Base-by-base conservation (phyloP, 495 filamentous ascomycete genomes). In the Lasiosphaeria ovina region DNA sequence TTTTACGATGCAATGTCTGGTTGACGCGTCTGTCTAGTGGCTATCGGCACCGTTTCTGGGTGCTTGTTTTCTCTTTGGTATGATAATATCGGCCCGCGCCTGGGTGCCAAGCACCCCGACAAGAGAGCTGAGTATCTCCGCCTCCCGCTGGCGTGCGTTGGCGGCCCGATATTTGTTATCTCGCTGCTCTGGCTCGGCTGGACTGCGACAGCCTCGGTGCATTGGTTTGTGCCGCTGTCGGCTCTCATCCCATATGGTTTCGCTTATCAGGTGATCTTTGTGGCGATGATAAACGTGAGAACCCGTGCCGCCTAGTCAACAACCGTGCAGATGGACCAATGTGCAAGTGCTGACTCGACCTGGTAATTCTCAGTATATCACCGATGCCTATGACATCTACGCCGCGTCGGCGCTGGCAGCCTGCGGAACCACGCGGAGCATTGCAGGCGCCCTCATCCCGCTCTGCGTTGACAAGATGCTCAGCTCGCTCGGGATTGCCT, bases 351-450 rank as follows among this genome's bases (percentile, higher is more conserved):
- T 42, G 38, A 42, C 38, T 42, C 35, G 7, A 16, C 38, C 11
- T 16, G 16, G n/a, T n/a, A 16, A 16, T 17, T 11, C 24, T 49
- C 4, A 70, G 68, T 91, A 90, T 54, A 73, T 90, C 17, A 81
- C 87, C 0, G 89, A 91, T 64, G 87, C 87, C 7, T 91, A 91
- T 68, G 80, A 77, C 38, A 81, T 87, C 53, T 89, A 85, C 67
- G 81, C 86, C 3, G 87, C 88, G 8, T 81, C 76, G 40, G 89
- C 87, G 0, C 70, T 89, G 56, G 87, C 89, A 0, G 83, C 86
- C 0, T 78, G 80, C 1, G 76, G 76, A 1, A 83, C 80, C 47
- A 71, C 79, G 14, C 72, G 89, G 3, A 81, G 76, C 52, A 75
- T 87, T 14, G 76, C 84, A 9, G 88, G 83, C 0, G 85, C 86